These are phyloP conservation scores for Naganishia sp. DNA, from an alignment of 1,284 basidiomycete genomes.

Conservation along the genomic window DNA sequence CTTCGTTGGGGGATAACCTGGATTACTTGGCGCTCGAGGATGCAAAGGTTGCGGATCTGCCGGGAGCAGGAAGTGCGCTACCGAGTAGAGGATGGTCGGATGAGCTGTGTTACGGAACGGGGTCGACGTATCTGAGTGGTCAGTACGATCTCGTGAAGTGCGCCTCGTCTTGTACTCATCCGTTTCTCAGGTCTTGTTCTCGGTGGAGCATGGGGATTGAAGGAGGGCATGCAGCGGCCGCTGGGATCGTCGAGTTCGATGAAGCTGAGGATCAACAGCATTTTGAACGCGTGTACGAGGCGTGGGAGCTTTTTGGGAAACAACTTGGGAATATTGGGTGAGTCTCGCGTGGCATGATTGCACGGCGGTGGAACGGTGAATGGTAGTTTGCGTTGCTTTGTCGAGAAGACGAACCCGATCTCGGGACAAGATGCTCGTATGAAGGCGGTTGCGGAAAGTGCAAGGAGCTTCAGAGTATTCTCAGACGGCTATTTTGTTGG, in stretches of 20 bases:
- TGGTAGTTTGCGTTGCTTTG: too few relatives aligned
- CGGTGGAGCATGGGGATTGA: conserved; percentile 92
- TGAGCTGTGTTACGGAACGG: conserved; percentile 98
- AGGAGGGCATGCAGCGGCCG: conserved; percentile 86
- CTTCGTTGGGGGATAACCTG: conserved; percentile 74
- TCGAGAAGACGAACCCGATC: too few relatives aligned
- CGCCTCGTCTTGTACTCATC: neutral
- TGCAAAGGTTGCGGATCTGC: conserved; percentile 83
- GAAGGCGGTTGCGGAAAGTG: too few relatives aligned
- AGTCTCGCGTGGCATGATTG: conserved; percentile 35
- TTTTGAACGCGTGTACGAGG: conserved; percentile 94
- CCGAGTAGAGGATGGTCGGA: conserved; percentile 97
- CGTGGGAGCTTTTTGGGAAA: conserved; percentile 98
- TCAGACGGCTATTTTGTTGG: too few relatives aligned
- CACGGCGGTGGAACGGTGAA: too few relatives aligned
- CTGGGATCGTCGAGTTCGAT: conserved; percentile 66
- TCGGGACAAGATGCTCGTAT: too few relatives aligned
- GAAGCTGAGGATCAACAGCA: conserved; percentile 90
- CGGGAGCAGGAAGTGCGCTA: conserved; percentile 80
- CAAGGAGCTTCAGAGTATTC: too few relatives aligned
- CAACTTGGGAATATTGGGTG: conserved; percentile 94
- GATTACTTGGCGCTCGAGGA: conserved; percentile 92
- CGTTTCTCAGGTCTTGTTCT: conserved; percentile 73
- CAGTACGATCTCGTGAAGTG: conserved; percentile 52
- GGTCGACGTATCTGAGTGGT: conserved; percentile 97